phyloP scores from a whole-genome alignment of 2,329 filamentous ascomycete genomes.

The Trichoderma aggressivum region DNA sequence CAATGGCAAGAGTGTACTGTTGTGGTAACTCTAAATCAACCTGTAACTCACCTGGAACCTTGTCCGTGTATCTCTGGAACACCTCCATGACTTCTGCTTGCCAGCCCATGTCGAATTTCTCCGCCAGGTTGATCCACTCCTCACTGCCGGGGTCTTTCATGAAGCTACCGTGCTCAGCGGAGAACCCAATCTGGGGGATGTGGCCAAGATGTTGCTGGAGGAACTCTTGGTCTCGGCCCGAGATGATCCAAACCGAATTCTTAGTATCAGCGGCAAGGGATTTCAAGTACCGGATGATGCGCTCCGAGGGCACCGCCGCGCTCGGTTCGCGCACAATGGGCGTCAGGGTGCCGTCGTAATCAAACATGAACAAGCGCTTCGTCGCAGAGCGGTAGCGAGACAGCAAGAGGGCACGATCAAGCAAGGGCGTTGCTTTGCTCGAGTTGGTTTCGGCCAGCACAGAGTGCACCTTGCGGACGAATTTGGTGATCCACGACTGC shows the following conservation, averaged over 20 bases:
- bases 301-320: conserved; percentile 81
- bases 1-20: background rate
- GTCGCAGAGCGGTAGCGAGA: conserved; percentile 69
- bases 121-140: conserved; percentile 85
- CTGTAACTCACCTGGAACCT: conserved; percentile 65
- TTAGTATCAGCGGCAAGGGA: conserved; percentile 72
- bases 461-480: conserved; percentile 73
- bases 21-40: background rate
- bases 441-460: conserved; percentile 76
- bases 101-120: conserved; percentile 88
- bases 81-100: conserved; percentile 78
- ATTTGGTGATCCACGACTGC: conserved; percentile 78
- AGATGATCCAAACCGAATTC: conserved; percentile 98
- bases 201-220: conserved; percentile 89
- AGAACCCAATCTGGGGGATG: conserved; percentile 84
- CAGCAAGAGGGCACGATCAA: conserved; percentile 72
- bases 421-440: conserved; percentile 71
- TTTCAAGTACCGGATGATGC: conserved; percentile 75
- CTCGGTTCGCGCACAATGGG: conserved; percentile 91
- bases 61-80: conserved; percentile 86
- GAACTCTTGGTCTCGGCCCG: conserved; percentile 89
- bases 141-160: conserved; percentile 74
- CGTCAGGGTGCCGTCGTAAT: conserved; percentile 96
- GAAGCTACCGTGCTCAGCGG: conserved; percentile 95
- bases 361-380: conserved; percentile 93